Percentiles rank a stretch among this genome's conserved stretches.
These are phyloP conservation scores for Chloris gayana DNA, from an alignment of 176 grass and related monocot species.

Conservation along the genomic window DNA sequence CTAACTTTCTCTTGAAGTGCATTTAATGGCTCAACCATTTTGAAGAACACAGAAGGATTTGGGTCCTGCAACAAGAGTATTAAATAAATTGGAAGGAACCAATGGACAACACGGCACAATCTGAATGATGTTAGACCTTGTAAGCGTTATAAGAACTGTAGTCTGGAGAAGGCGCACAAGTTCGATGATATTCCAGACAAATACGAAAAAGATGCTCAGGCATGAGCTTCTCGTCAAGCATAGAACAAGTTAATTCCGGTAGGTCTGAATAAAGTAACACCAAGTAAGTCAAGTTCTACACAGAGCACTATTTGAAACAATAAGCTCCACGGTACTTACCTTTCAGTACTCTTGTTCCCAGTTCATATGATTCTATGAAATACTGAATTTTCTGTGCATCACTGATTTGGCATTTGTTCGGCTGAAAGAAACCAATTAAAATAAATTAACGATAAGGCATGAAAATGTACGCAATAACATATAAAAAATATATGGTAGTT, in stretches of 20 bases:
- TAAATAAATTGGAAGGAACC: background rate
- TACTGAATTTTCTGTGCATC: slow-evolving; percentile 67
- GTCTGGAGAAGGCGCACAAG: slow-evolving; percentile 33
- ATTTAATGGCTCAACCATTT: slow-evolving; percentile 75
- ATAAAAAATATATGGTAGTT: background rate
- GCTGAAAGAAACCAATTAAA: slow-evolving; percentile 50
- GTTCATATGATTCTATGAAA: slow-evolving; percentile 80
- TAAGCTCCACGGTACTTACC: slow-evolving; percentile 44
- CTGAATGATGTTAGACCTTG: slow-evolving; percentile 59
- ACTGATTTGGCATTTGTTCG: slow-evolving; percentile 51
- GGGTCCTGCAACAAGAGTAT: slow-evolving; percentile 71
- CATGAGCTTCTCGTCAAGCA: slow-evolving; percentile 79
- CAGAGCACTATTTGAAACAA: slow-evolving; percentile 35
- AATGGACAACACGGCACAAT: slow-evolving; percentile 13
- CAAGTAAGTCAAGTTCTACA: slow-evolving; percentile 30
- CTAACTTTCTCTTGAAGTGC: slow-evolving; percentile 62
- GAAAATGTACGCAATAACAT: slow-evolving; percentile 18
- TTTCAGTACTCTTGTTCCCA: slow-evolving; percentile 79
- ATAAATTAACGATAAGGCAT: slow-evolving; percentile 38
- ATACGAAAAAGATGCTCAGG: slow-evolving; percentile 76
- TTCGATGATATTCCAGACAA: slow-evolving; percentile 72
- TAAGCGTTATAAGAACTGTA: slow-evolving; percentile 69
- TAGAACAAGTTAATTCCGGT: slow-evolving; percentile 61
- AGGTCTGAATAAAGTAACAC: slow-evolving; percentile 59
- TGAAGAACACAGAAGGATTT: slow-evolving; percentile 70